Evolutionary conservation across 2,329 filamentous ascomycete genomes (phyloP).

Genomic region (Neoascochyta sp.): DNA sequence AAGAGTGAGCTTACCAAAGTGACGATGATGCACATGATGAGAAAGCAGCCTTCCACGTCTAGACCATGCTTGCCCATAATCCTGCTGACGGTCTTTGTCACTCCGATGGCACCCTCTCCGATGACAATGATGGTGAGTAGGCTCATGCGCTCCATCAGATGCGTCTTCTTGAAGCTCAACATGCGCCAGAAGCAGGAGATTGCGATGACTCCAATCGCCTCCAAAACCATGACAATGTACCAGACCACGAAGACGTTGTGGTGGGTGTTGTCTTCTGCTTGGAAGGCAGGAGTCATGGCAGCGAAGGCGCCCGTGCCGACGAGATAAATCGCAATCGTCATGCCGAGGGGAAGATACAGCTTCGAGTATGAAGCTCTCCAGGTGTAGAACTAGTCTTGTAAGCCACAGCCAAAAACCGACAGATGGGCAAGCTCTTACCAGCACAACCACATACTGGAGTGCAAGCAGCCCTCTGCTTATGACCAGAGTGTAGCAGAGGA

Average conservation of each 20-base stretch:
- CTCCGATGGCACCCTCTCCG: slow-evolving; percentile 62
- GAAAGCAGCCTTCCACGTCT: slow-evolving; percentile 33
- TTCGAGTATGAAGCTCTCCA: slow-evolving; percentile 28
- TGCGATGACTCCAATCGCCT: slow-evolving; percentile 51
- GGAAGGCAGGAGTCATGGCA: slow-evolving; percentile 35
- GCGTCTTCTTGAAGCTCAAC: slow-evolving; percentile 59
- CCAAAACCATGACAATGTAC: slow-evolving; percentile 48
- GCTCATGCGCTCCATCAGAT: slow-evolving; percentile 61
- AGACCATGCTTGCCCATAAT: slow-evolving; percentile 38
- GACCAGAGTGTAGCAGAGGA: slow-evolving; percentile 35
- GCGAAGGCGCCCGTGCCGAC: slow-evolving; percentile 27
- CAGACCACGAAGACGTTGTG: slow-evolving; percentile 32
- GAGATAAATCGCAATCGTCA: slow-evolving; percentile 31
- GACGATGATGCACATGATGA: slow-evolving; percentile 37
- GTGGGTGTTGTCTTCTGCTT: slow-evolving; percentile 9
- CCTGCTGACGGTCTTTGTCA: slow-evolving; percentile 51
- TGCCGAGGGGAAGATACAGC: slow-evolving; percentile 31
- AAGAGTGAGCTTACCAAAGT: slow-evolving; percentile 25
- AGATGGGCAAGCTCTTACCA: slow-evolving; percentile 12
- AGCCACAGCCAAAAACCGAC: not conserved
- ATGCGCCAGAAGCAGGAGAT: slow-evolving; percentile 55
- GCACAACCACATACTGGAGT: slow-evolving; percentile 33
- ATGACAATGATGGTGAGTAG: slow-evolving; percentile 64
- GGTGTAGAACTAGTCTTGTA: slow-evolving; percentile 24
- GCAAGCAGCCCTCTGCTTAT: slow-evolving; percentile 32